Conservation (phyloP, 768 basidiomycete species). For the Rhizopogon vesiculosus region DNA sequence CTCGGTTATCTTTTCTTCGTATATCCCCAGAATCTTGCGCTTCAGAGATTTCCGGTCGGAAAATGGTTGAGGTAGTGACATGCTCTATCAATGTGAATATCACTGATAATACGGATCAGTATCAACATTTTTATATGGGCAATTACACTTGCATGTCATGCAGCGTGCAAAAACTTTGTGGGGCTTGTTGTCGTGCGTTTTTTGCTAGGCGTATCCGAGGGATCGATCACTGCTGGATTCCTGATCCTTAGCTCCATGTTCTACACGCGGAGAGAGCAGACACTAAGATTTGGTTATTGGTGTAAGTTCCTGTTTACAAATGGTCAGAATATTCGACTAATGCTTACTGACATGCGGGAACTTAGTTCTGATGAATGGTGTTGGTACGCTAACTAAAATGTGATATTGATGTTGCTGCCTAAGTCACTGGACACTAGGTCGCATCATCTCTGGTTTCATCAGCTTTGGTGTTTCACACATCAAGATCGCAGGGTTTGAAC, state of each 20-base stretch:
- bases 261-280: conserved; percentile 61
- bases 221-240: conserved; percentile 9
- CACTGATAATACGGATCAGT: conserved; percentile 25
- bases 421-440: conserved; percentile 32
- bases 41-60: too few species aligned
- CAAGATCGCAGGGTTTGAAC: conserved; percentile 44
- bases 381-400: conserved; percentile 33
- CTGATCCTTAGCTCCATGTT: conserved; percentile 70
- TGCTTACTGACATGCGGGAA: neutral
- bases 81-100: neutral
- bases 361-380: conserved; percentile 63
- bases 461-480: conserved; percentile 60
- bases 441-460: conserved; percentile 58
- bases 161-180: conserved; percentile 62
- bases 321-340: neutral
- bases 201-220: conserved; percentile 64
- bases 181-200: conserved; percentile 55
- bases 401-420: neutral
- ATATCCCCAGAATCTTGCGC: too few species aligned
- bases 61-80: conserved; percentile 56
- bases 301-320: conserved; percentile 36
- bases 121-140: conserved; percentile 49
- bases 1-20: conserved; percentile 44
- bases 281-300: conserved; percentile 61
- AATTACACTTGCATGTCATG: conserved; percentile 50